phyloP scores from a whole-genome alignment of 2,329 filamentous ascomycete genomes.

The Pyrenophora teres region DNA sequence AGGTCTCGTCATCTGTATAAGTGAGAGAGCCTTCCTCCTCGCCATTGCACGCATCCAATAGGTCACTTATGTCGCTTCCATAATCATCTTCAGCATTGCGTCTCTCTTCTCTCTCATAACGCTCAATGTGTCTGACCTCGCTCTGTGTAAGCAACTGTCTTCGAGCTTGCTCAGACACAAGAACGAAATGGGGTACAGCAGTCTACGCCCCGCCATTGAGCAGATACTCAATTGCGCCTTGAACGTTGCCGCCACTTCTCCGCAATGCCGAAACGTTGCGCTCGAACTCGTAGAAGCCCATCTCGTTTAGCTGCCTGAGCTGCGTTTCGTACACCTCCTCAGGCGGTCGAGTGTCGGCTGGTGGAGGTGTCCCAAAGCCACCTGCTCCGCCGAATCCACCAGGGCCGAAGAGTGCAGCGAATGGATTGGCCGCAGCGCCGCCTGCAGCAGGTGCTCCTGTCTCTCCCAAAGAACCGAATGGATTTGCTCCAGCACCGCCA shows the following conservation, averaged over 20 bases:
- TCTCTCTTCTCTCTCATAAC: conserved; percentile 2
- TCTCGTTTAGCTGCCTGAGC: conserved; percentile 91
- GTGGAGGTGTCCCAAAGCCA: conserved; percentile 41
- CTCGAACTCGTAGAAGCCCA: conserved; percentile 98
- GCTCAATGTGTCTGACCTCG: conserved; percentile 3
- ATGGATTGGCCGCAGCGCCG: conserved; percentile 44
- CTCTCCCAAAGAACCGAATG: conserved; percentile 54
- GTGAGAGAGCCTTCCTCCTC: conserved; percentile 14
- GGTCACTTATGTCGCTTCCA: conserved; percentile 8
- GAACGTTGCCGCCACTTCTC: conserved; percentile 88
- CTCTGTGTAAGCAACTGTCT: background rate
- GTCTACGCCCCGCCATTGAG: conserved; percentile 40
- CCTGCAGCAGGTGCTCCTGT: conserved; percentile 37
- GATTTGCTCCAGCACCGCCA: conserved; percentile 47
- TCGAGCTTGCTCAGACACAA: background rate
- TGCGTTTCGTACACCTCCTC: conserved; percentile 93
- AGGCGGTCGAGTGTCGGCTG: conserved; percentile 82
- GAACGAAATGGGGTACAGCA: conserved; percentile 8
- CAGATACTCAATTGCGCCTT: conserved; percentile 83
- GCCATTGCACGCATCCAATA: conserved; percentile 11
- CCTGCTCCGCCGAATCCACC: conserved; percentile 48
- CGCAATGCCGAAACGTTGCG: conserved; percentile 86
- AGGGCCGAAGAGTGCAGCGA: conserved; percentile 53
- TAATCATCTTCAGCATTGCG: conserved; percentile 7
- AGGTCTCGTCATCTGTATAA: conserved; percentile 4